Percentiles rank a stretch among this genome's conserved stretches.
Evolutionary conservation across 192 early-diverging fungal species (phyloP).

Genomic region (Podila minutissima): DNA sequence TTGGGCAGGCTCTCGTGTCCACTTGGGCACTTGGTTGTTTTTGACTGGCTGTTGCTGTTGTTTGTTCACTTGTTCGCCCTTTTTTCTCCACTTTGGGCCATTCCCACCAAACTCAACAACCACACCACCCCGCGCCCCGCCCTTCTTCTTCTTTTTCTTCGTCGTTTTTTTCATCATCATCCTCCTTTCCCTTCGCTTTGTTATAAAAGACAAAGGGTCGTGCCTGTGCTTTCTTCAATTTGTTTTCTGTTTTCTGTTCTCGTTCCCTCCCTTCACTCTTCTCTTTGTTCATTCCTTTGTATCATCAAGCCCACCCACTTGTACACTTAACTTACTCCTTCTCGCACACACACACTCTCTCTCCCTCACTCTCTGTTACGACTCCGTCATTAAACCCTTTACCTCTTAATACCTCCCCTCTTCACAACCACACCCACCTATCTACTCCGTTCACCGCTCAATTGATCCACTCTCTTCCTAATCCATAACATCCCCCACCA

Average conservation of each 20-base stretch:
- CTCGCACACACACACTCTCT: too few species aligned
- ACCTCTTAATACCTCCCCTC: not conserved
- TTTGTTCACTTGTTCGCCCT: too few species aligned
- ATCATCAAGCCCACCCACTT: not conserved
- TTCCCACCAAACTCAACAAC: too few species aligned
- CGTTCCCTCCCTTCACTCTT: not conserved
- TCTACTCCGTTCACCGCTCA: not conserved
- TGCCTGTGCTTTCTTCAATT: not conserved
- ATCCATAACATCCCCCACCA: not conserved
- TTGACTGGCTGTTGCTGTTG: too few species aligned
- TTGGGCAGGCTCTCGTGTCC: too few species aligned
- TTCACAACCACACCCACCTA: not conserved
- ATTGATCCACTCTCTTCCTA: not conserved
- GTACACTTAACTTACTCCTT: not conserved
- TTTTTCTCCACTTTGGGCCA: too few species aligned
- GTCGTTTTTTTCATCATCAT: not conserved
- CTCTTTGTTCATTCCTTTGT: not conserved
- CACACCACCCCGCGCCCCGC: too few species aligned
- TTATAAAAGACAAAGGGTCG: not conserved
- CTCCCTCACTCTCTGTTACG: not conserved
- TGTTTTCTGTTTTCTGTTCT: not conserved
- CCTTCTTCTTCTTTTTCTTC: not conserved
- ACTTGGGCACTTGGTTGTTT: too few species aligned
- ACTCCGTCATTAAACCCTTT: not conserved
- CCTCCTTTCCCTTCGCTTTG: not conserved